These are phyloP conservation scores for Capsicum chinense DNA, from an alignment of 257 asterid species.

Conservation along the genomic window DNA sequence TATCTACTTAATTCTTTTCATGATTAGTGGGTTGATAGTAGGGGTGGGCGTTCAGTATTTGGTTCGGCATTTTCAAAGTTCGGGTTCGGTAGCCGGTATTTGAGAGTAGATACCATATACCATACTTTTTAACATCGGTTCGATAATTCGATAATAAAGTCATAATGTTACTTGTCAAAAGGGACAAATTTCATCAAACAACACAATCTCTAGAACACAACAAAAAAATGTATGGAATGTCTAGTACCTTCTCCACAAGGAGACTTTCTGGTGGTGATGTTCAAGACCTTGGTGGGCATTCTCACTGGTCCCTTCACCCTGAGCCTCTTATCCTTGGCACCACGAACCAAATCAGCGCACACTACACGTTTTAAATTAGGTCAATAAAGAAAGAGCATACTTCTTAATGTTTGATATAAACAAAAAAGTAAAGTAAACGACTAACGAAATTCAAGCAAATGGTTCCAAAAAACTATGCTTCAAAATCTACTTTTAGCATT, in stretches of 20 bases:
- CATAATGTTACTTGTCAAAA: neutral
- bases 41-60: too few species aligned
- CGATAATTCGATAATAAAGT: neutral
- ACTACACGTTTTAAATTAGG: neutral
- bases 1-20: neutral
- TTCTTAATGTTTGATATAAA: too few species aligned
- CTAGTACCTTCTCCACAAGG: slow-evolving; percentile 39
- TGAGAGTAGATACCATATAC: too few species aligned
- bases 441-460: neutral
- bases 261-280: slow-evolving; percentile 40
- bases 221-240: neutral
- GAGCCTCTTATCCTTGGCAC: slow-evolving; percentile 35
- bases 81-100: too few species aligned
- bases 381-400: neutral
- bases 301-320: slow-evolving; percentile 38
- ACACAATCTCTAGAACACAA: neutral
- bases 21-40: neutral
- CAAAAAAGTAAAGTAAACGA: neutral
- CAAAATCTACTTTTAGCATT: neutral
- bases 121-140: too few species aligned
- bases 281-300: slow-evolving; percentile 40
- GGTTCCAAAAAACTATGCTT: neutral
- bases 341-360: slow-evolving; percentile 36
- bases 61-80: too few species aligned
- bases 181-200: neutral